These are phyloP conservation scores for Calocybe gangraenosa DNA, from an alignment of 768 basidiomycete genomes.

Conservation along the genomic window DNA sequence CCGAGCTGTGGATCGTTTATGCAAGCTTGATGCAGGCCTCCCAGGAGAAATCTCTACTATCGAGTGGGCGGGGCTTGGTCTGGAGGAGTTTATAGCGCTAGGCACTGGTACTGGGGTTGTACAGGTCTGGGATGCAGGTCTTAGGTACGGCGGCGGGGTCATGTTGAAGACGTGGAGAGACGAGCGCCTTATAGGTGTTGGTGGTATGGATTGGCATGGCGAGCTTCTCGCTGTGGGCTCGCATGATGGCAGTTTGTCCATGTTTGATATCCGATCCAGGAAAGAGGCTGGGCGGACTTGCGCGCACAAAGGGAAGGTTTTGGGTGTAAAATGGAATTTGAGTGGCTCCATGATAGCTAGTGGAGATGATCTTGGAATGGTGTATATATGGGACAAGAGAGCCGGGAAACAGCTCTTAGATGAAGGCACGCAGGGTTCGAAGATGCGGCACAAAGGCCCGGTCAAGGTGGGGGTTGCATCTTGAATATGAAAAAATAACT, in stretches of 20 bases:
- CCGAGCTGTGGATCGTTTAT: constrained; percentile 48
- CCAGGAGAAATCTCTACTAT: constrained; percentile 41
- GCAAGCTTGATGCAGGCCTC: constrained; percentile 28
- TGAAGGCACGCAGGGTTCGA: constrained; percentile 51
- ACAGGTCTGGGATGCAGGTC: constrained; percentile 49
- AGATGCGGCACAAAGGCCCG: constrained; percentile 66
- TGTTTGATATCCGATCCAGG: constrained; percentile 56
- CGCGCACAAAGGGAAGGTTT: constrained; percentile 68
- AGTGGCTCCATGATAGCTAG: constrained; percentile 79
- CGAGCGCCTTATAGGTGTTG: constrained; percentile 18
- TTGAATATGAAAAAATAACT: too few species aligned
- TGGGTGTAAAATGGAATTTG: constrained; percentile 71
- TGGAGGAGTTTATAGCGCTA: constrained; percentile 41
- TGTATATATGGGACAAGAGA: constrained; percentile 78
- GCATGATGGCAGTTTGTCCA: constrained; percentile 57
- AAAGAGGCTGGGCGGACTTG: constrained; percentile 21
- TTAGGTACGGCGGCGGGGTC: constrained; percentile 25
- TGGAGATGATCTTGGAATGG: constrained; percentile 82
- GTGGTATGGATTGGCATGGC: constrained; percentile 50
- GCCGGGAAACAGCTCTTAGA: constrained; percentile 27
- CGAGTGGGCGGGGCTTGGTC: constrained; percentile 43
- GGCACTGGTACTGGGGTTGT: constrained; percentile 49
- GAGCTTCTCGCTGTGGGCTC: constrained; percentile 64
- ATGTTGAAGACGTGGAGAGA: constrained; percentile 38
- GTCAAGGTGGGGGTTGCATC: constrained; percentile 50